Evolutionary conservation across 768 basidiomycete species (phyloP), one percentile per base, ranked within the genome.

Genomic region (Boletus barrowsii): DNA sequence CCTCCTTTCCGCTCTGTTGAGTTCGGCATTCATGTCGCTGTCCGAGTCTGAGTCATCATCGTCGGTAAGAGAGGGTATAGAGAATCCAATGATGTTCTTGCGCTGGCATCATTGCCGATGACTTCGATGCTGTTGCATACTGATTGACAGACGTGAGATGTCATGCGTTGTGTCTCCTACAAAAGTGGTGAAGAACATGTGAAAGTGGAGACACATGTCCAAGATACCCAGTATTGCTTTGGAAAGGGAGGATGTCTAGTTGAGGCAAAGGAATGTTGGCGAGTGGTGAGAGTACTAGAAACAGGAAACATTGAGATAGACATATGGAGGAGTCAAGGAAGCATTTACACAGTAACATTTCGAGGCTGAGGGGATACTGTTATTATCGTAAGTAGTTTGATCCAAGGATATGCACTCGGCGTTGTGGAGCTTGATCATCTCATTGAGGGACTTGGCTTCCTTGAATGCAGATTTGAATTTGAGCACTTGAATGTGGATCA

Each of bases 121-220:
- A 62, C 83, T 86, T 26, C 83, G 80, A 61, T 89, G 87, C 33
- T 79, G 75, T 52, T 75, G 79, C 53, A 83, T 75, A 48, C 72
- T 76, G 49, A 82, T 73, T 18, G 78, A 83, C 35, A 75, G 78
- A 43, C 74, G 76, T 5, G 73, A 75, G 37, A 74, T 70, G 53
- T 87, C 87, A 49, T 80, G 82, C 2, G 83, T 85, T 2, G 78
- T 79, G 56, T 86, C 79, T 2, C 84, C 84, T 13, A 79, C 78
- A 61, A 83, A 83, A 0, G 82, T 70, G 20, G 79, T 70, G 61
- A 90, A 88, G 48, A 80, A 73, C 43, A 83, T 79, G 55, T 79
- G 81, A 68, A 92, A 92, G 60, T 83, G 80, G 4, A 92, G 71
- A 36, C 81, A 78, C 75, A 90, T 83, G 67, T 93, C 88, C 24